Conservation (phyloP, 2,329 filamentous ascomycete genomes). For the Penicillium sp. region DNA sequence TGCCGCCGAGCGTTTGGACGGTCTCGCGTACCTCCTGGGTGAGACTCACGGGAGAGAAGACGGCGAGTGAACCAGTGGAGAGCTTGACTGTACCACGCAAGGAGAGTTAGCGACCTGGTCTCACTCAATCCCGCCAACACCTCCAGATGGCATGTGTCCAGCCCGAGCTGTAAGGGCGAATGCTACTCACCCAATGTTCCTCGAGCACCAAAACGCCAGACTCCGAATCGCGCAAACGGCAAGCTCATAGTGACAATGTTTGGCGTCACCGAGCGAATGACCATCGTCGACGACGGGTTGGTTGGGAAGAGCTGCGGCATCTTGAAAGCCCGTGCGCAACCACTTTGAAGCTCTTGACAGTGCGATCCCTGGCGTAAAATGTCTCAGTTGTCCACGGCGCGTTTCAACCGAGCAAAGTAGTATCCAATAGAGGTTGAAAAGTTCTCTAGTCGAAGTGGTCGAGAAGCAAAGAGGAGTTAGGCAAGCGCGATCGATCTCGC, state of each 20-base stretch:
- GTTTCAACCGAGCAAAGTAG: too few relatives aligned
- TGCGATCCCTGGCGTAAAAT: constrained; percentile 11
- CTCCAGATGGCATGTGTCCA: constrained; percentile 2
- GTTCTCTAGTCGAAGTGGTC: too few relatives aligned
- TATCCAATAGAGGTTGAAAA: too few relatives aligned
- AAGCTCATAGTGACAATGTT: constrained; percentile 57
- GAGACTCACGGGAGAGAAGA: constrained; percentile 87
- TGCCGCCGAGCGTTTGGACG: constrained; percentile 57
- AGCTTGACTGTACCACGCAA: constrained; percentile 59
- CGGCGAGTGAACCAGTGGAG: constrained; percentile 67
- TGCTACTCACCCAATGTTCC: constrained; percentile 72
- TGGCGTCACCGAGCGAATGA: constrained; percentile 77
- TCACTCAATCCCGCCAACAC: not conserved
- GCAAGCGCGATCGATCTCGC: too few relatives aligned
- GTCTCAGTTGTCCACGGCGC: constrained; percentile 5
- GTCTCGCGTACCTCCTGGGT: constrained; percentile 65
- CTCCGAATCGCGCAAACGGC: constrained; percentile 77
- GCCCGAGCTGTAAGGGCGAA: constrained; percentile 7
- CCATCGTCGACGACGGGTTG: constrained; percentile 77
- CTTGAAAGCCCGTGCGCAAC: constrained; percentile 9
- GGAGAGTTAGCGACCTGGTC: constrained; percentile 11
- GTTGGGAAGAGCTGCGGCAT: constrained; percentile 54
- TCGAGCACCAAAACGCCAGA: constrained; percentile 75
- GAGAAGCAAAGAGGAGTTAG: not conserved
- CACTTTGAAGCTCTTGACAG: not conserved